These are phyloP conservation scores for Rhizopogon vesiculosus DNA, from an alignment of 768 basidiomycete genomes.

Conservation along the genomic window DNA sequence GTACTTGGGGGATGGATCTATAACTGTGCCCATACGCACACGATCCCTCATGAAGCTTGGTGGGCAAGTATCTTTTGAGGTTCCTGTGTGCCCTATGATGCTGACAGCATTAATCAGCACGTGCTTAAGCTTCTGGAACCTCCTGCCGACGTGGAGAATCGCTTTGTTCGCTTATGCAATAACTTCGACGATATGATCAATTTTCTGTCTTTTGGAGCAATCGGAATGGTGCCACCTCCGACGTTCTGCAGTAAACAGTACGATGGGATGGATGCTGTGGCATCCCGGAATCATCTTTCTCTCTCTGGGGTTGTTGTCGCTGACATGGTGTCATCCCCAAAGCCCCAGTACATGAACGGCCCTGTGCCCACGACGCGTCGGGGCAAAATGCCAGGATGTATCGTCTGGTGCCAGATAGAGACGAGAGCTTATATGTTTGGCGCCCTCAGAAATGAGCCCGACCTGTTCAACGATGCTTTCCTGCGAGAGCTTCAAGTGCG, in stretches of 20 bases:
- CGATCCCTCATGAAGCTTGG: slow-evolving; percentile 27
- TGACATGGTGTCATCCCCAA: slow-evolving; percentile 12
- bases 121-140: slow-evolving; percentile 4
- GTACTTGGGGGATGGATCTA: slow-evolving; percentile 29
- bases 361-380: slow-evolving; percentile 4
- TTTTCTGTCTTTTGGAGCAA: slow-evolving; percentile 21
- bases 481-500: slow-evolving; percentile 23
- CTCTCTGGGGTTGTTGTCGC: slow-evolving; percentile 15
- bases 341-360: neutral
- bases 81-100: neutral
- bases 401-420: slow-evolving; percentile 21
- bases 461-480: slow-evolving; percentile 22
- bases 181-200: slow-evolving; percentile 24
- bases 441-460: slow-evolving; percentile 22
- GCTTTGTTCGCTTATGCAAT: slow-evolving; percentile 26
- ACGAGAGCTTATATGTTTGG: slow-evolving; percentile 25
- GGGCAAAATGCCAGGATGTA: slow-evolving; percentile 9
- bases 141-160: slow-evolving; percentile 22
- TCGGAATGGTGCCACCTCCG: slow-evolving; percentile 15
- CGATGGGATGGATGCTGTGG: neutral
- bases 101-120: neutral
- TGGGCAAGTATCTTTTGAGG: slow-evolving; percentile 17
- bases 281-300: slow-evolving; percentile 16
- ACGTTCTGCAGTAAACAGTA: slow-evolving; percentile 10
- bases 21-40: slow-evolving; percentile 14